Base-by-base conservation (phyloP, 1,284 basidiomycete species). In the Retiboletus fuscus region DNA sequence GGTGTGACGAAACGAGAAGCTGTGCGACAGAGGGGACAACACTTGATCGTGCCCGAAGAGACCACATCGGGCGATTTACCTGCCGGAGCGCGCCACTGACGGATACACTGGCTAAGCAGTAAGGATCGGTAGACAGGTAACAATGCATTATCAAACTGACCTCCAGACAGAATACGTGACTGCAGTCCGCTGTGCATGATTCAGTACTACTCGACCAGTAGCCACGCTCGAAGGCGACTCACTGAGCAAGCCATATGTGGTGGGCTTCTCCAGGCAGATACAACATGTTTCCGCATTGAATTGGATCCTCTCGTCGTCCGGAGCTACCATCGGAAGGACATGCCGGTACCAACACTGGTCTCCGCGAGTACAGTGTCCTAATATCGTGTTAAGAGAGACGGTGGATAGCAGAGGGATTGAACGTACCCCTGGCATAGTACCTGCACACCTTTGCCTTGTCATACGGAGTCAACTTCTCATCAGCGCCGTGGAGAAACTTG, bases 331-430 rank as follows among this genome's bases (percentile, higher is more conserved):
- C 39, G 83, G 81, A 55, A 80, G 73, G 68, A 82, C 83, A 76
- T 94, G 93, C 46, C 82, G 79, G 80, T 93, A 94, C 93, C 93
- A 95, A 77, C 93, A 95, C 47, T 84, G 80, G 63, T 88, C 88
- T 26, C 91, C 93, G 44, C 87, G 84, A 73, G 86, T 89, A 78
- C 93, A 94, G 78, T 87, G 92, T 0, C 93, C 90, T 91, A 11
- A 26, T 22, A 62, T 43, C 43, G 15, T 28, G 46, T 70, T 30
- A 71, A 46, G 66, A 51, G 46, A 60, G n/a, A 49, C 22, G 26
- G 57, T 44, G 61, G 68, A 53, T 22, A 49, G 34, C 22, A 58
- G 47, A 15, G 34, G 39, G 8, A 24, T 16, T 28, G 64, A 28
- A 78, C 82, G 28, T 71, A 89, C 91, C 93, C 62, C 85, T 83